A percentile compares a stretch with the other conserved stretches of the same genome.
phyloP scores from a whole-genome alignment of 176 grass and related monocot genomes.

The Triticum urartu region DNA sequence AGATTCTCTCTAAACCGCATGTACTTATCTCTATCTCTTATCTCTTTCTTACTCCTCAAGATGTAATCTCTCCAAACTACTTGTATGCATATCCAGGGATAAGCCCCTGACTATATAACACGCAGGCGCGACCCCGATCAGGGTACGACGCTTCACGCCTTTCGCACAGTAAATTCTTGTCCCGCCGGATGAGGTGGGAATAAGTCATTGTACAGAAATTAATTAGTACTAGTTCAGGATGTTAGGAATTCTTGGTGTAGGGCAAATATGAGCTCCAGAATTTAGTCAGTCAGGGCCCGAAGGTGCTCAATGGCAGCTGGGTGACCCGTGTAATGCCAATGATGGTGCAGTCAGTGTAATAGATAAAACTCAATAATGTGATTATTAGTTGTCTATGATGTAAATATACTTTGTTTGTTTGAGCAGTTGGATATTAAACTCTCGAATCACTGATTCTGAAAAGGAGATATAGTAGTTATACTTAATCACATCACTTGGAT shows the following conservation, averaged over 20 bases:
- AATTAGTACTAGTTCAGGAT: constrained; percentile 9
- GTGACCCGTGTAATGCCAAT: neutral
- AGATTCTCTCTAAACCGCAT: no score
- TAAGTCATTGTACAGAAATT: constrained; percentile 39
- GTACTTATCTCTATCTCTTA: no score
- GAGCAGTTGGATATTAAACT: neutral
- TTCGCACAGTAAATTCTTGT: constrained; percentile 42
- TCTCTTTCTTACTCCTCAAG: no score
- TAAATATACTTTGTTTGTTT: neutral
- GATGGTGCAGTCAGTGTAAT: neutral
- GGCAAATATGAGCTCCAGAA: constrained; percentile 35
- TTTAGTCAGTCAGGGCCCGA: constrained; percentile 23
- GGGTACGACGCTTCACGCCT: no score
- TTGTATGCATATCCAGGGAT: no score
- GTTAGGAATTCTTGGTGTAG: constrained; percentile 26
- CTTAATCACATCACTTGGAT: neutral
- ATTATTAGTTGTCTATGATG: neutral
- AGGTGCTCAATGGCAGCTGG: constrained; percentile 25
- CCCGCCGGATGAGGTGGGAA: constrained; percentile 25
- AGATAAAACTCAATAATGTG: constrained; percentile 13
- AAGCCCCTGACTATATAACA: no score
- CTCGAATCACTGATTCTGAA: neutral
- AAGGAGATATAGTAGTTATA: neutral
- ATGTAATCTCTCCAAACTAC: no score
- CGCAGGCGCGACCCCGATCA: no score